These are phyloP conservation scores for Aquilaria yunnanensis DNA, from an alignment of 345 rosid genomes.

Conservation along the genomic window DNA sequence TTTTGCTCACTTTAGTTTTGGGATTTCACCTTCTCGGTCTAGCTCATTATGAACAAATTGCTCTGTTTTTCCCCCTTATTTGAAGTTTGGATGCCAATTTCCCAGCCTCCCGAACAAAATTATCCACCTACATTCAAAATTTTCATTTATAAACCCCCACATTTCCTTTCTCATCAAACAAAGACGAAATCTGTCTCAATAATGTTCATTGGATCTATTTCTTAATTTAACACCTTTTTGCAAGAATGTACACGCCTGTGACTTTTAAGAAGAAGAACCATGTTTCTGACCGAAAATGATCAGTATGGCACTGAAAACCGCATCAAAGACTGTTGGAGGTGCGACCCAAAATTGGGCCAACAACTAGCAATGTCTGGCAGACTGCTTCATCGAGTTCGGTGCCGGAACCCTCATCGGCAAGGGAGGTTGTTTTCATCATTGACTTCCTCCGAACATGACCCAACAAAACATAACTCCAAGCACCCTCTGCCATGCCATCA, in stretches of 20 bases:
- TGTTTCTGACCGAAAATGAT: slow-evolving; percentile 18
- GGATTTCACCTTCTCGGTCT: not conserved
- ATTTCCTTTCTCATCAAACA: not conserved
- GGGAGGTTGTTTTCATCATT: slow-evolving; percentile 70
- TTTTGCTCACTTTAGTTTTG: slow-evolving; percentile 1
- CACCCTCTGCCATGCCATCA: slow-evolving; percentile 80
- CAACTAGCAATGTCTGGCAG: slow-evolving; percentile 67
- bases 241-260: slow-evolving; percentile 47
- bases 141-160: not conserved
- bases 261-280: slow-evolving; percentile 28
- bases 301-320: slow-evolving; percentile 67
- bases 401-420: slow-evolving; percentile 66
- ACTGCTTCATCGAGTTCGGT: slow-evolving; percentile 82
- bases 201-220: not conserved
- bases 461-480: slow-evolving; percentile 72
- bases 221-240: not conserved
- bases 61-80: slow-evolving; percentile 5
- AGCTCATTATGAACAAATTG: slow-evolving; percentile 23
- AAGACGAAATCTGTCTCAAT: not conserved
- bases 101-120: not conserved
- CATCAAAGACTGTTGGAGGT: slow-evolving; percentile 81
- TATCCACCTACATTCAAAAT: not conserved
- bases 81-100: not conserved
- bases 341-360: slow-evolving; percentile 61
- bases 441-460: slow-evolving; percentile 82